Evolutionary conservation across 495 filamentous ascomycete species (phyloP), one percentile per base, ranked within the genome.

Genomic region (Lasiosphaeriaceae sp.): DNA sequence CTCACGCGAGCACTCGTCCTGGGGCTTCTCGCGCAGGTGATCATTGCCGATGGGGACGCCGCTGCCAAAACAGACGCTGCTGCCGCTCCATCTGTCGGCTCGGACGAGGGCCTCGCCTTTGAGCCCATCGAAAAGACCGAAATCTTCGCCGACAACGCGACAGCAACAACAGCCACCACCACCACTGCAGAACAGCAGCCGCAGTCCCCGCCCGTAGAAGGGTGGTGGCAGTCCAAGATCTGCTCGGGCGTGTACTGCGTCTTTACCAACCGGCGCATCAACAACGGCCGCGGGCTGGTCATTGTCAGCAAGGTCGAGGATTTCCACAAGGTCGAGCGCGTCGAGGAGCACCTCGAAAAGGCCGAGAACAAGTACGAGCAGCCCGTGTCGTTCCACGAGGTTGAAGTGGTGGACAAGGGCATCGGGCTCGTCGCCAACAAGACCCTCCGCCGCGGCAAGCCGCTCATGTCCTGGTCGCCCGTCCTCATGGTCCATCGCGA

Each of bases 171-270:
- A 37, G 11, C n/a, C n/a, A n/a, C n/a, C n/a, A n/a, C n/a, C n/a
- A n/a, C n/a, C n/a, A n/a, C n/a, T n/a, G n/a, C n/a, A n/a, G n/a
- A n/a, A n/a, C n/a, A n/a, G n/a, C n/a, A n/a, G n/a, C n/a, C n/a
- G n/a, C n/a, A 56, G 16, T 12, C 37, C 0, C 58, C 65, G 1
- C 65, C 67, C 12, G 57, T 59, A 16, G 24, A 62, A 4, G 64
- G 61, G 0, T 71, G 69, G 69, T 65, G 59, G 52, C 39, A 64
- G 11, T 58, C 66, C 57, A 61, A 66, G 20, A 63, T 63, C 57
- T 74, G 71, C 56, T 37, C 58, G 21, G 62, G 55, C 21, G 31
- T 50, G n/a, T 74, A 60, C 62, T 74, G 71, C 57, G 58, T 74
- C 55, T 71, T 63, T 47, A 66, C 68, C 23, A 74, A 72, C 59